phyloP scores from a whole-genome alignment of 345 rosid species.

The Corchorus olitorius region DNA sequence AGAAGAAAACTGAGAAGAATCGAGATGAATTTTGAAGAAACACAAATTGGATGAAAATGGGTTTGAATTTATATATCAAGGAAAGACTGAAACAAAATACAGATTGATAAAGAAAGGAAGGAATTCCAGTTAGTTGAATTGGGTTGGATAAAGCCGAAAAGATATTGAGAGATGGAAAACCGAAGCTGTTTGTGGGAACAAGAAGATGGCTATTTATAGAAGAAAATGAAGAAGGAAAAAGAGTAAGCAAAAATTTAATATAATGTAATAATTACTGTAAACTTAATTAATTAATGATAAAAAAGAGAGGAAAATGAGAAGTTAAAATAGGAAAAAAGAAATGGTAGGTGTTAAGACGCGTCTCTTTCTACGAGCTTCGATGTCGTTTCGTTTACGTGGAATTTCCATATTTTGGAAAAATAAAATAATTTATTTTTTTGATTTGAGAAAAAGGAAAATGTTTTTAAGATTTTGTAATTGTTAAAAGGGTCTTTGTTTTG shows the following conservation, averaged over 20 bases:
- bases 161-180: neutral
- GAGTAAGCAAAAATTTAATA: neutral
- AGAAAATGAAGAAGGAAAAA: neutral
- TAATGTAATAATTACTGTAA: too few species aligned
- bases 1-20: neutral
- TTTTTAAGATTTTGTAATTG: neutral
- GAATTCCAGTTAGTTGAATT: neutral
- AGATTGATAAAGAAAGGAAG: neutral
- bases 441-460: neutral
- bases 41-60: too few species aligned
- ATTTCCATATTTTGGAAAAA: neutral
- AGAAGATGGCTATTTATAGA: slow-evolving; percentile 10
- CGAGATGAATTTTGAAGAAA: neutral
- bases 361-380: slow-evolving; percentile 1
- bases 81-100: neutral
- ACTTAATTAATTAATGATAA: neutral
- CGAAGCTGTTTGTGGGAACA: neutral
- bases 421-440: too few species aligned
- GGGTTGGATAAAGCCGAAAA: neutral
- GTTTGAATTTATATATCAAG: too few species aligned
- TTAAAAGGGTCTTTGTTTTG: neutral
- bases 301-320: neutral
- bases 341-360: slow-evolving; percentile 8
- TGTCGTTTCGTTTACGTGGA: neutral
- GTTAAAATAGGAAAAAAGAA: neutral